Conservation (phyloP, 768 basidiomycete genomes). For the Phlebiopsis flavidoalba region DNA sequence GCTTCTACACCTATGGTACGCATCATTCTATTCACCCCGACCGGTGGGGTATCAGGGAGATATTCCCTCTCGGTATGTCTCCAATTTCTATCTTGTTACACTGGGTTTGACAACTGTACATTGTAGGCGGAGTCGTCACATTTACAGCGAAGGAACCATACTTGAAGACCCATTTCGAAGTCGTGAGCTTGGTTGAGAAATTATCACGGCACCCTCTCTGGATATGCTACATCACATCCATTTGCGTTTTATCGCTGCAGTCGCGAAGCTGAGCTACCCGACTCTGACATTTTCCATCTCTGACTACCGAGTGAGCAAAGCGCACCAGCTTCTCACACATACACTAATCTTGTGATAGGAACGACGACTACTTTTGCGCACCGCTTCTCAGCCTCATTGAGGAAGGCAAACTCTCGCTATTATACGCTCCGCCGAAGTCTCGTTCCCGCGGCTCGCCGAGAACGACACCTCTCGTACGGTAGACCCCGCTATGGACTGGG, state of each 20-base stretch:
- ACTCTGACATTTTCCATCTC: constrained; percentile 35
- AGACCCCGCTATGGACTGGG: constrained; percentile 30
- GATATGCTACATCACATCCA: constrained; percentile 65
- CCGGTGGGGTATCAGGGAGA: constrained; percentile 59
- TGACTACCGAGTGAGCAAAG: constrained; percentile 35
- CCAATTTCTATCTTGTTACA: neutral
- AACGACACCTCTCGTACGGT: neutral
- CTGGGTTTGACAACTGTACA: neutral
- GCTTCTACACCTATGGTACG: constrained; percentile 67
- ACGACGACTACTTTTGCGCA: constrained; percentile 33
- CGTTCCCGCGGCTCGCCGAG: constrained; percentile 10
- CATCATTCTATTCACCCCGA: constrained; percentile 45
- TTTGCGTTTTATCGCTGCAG: constrained; percentile 54
- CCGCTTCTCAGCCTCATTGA: constrained; percentile 45
- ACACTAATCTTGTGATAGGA: constrained; percentile 23
- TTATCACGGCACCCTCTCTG: constrained; percentile 61
- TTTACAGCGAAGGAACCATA: constrained; percentile 56
- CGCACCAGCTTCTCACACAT: neutral
- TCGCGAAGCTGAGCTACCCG: constrained; percentile 34
- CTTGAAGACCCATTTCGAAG: constrained; percentile 22
- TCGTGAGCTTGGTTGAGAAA: constrained; percentile 43
- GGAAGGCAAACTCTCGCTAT: constrained; percentile 50
- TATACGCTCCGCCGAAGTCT: constrained; percentile 41
- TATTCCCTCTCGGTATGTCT: constrained; percentile 61
- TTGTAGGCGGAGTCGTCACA: constrained; percentile 72